Evolutionary conservation across 441 rosid species (phyloP).

Genomic region (Croton laevigatus): DNA sequence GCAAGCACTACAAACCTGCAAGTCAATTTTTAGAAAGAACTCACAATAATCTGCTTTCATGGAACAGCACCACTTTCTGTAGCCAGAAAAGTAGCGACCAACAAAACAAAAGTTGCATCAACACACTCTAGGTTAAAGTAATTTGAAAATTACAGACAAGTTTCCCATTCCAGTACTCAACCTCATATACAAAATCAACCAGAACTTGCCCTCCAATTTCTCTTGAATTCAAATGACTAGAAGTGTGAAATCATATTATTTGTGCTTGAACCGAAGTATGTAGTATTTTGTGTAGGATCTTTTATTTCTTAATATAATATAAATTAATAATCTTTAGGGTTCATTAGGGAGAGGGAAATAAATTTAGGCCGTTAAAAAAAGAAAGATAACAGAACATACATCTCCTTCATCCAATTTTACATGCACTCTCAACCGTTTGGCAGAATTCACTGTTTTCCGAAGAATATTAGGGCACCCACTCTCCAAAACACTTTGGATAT

Average conservation of each 20-base stretch:
- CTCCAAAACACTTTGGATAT: slow-evolving; percentile 64
- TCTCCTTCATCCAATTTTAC: slow-evolving; percentile 73
- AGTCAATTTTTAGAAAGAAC: slow-evolving; percentile 10
- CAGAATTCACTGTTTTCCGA: slow-evolving; percentile 73
- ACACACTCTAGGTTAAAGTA: background rate
- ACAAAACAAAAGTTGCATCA: background rate
- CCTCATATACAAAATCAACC: background rate
- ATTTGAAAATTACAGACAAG: background rate
- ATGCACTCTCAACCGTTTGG: slow-evolving; percentile 79
- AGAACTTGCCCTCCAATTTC: background rate
- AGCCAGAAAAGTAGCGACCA: background rate
- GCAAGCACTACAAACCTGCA: slow-evolving; percentile 81
- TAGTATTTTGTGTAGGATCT: too few relatives aligned
- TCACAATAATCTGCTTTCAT: background rate
- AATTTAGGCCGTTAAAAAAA: background rate
- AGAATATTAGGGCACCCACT: slow-evolving; percentile 84
- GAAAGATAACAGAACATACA: slow-evolving; percentile 38
- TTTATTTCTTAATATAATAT: background rate
- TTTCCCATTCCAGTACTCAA: background rate
- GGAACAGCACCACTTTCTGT: background rate
- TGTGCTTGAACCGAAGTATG: background rate
- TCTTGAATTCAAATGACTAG: background rate
- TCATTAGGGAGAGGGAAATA: background rate
- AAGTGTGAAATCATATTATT: background rate
- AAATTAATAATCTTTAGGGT: background rate